Evolutionary conservation across 768 basidiomycete species (phyloP).

Genomic region (Boletus tomentosulus): DNA sequence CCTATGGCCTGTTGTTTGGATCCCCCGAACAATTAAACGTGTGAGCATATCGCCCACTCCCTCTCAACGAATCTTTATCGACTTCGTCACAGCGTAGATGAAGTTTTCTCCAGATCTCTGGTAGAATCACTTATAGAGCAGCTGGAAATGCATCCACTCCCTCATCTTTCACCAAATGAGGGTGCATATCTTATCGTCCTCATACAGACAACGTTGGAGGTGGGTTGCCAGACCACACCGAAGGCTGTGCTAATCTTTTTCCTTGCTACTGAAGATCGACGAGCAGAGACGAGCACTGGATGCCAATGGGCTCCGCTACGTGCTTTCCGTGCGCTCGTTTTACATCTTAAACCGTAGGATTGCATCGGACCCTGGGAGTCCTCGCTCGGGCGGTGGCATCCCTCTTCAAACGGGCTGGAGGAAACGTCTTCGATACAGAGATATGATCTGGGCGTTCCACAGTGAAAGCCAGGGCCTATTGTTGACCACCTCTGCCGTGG

Average conservation of each 20-base stretch:
- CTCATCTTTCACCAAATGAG: conserved; percentile 75
- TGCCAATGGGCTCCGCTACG: conserved; percentile 86
- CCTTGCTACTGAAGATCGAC: conserved; percentile 57
- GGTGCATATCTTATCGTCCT: conserved; percentile 79
- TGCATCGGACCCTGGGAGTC: conserved; percentile 45
- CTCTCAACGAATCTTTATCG: not conserved
- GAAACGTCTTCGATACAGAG: conserved; percentile 83
- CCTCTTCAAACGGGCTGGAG: conserved; percentile 53
- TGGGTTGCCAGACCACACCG: conserved; percentile 24
- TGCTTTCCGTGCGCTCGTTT: conserved; percentile 89
- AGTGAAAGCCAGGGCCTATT: conserved; percentile 91
- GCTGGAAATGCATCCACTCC: conserved; percentile 59
- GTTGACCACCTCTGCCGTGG: conserved; percentile 60
- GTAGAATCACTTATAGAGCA: conserved; percentile 59
- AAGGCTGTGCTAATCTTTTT: not conserved
- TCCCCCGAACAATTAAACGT: conserved; percentile 38
- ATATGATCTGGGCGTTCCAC: conserved; percentile 96
- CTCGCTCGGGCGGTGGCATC: conserved; percentile 38
- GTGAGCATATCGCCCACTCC: conserved; percentile 33
- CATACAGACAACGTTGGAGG: conserved; percentile 85
- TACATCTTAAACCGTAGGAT: conserved; percentile 73
- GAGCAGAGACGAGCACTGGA: conserved; percentile 90
- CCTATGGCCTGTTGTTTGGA: conserved; percentile 54
- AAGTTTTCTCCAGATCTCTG: conserved; percentile 55
- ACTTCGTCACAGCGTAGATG: conserved; percentile 38